These are phyloP conservation scores for Diplodia corticola DNA, from an alignment of 2,329 filamentous ascomycete species.

Conservation along the genomic window DNA sequence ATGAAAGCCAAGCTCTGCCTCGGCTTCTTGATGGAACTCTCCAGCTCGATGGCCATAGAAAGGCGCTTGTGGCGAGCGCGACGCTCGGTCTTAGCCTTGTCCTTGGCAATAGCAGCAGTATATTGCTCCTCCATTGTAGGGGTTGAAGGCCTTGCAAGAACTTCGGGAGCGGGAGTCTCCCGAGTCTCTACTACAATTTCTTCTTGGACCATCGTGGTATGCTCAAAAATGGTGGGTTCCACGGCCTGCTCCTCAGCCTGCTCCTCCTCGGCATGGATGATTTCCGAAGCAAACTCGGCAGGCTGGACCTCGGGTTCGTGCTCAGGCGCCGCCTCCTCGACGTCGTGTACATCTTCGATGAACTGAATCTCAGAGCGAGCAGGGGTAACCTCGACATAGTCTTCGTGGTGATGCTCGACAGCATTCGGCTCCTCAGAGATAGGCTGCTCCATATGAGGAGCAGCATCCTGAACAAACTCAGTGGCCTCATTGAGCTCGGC, in stretches of 20 bases:
- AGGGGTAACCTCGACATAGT: conserved; percentile 1
- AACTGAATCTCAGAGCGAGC: conserved; percentile 10
- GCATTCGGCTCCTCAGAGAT: neutral
- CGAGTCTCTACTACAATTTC: neutral
- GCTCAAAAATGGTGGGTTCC: neutral
- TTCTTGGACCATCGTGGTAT: neutral
- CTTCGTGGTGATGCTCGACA: neutral
- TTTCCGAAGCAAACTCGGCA: neutral
- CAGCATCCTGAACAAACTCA: neutral
- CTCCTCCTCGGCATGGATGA: neutral
- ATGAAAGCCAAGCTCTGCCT: conserved; percentile 21
- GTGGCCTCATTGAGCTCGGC: neutral
- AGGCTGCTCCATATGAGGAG: neutral
- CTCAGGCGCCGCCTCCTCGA: neutral
- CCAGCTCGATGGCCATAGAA: conserved; percentile 19
- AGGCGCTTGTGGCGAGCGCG: conserved; percentile 16
- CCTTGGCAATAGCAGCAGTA: neutral
- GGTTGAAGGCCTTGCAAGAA: conserved; percentile 13
- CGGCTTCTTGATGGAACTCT: conserved; percentile 22
- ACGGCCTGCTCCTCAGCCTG: neutral
- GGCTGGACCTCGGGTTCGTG: neutral
- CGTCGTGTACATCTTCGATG: neutral
- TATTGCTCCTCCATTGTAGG: conserved; percentile 5
- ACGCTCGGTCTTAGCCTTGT: conserved; percentile 21
- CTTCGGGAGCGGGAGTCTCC: neutral